phyloP scores from a whole-genome alignment of 2,329 filamentous ascomycete species.

The Hypoxylon sp. region DNA sequence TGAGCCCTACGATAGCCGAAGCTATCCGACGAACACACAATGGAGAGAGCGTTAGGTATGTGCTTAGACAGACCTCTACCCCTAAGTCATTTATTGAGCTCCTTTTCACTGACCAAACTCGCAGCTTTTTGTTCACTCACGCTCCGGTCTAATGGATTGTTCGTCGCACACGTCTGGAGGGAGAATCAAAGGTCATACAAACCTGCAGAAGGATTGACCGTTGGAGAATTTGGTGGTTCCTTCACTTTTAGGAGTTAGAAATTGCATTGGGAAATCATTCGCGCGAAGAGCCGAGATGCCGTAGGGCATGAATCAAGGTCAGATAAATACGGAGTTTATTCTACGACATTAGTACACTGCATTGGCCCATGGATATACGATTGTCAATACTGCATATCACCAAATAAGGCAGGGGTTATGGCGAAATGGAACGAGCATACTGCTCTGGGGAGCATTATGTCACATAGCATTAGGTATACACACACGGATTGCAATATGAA shows the following conservation, averaged over 20 bases:
- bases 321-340: slow-evolving; percentile 37
- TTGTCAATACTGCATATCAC: slow-evolving; percentile 23
- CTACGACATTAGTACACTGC: slow-evolving; percentile 26
- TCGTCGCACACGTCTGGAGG: neutral
- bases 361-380: slow-evolving; percentile 25
- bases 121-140: slow-evolving; percentile 55
- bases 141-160: slow-evolving; percentile 47
- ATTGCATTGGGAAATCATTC: slow-evolving; percentile 36
- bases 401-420: slow-evolving; percentile 32
- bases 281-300: slow-evolving; percentile 25
- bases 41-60: slow-evolving; percentile 71
- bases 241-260: slow-evolving; percentile 35
- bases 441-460: slow-evolving; percentile 25
- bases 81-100: neutral
- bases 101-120: slow-evolving; percentile 10
- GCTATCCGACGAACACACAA: slow-evolving; percentile 72
- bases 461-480: slow-evolving; percentile 32
- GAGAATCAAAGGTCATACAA: neutral
- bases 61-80: slow-evolving; percentile 50
- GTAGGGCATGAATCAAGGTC: slow-evolving; percentile 40
- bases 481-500: slow-evolving; percentile 17
- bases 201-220: slow-evolving; percentile 5
- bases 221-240: slow-evolving; percentile 15
- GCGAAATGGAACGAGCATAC: slow-evolving; percentile 32
- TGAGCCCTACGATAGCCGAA: slow-evolving; percentile 77